Base-by-base conservation (phyloP, 805 yeast genomes). In the Metahyphopichia silvanorum region DNA sequence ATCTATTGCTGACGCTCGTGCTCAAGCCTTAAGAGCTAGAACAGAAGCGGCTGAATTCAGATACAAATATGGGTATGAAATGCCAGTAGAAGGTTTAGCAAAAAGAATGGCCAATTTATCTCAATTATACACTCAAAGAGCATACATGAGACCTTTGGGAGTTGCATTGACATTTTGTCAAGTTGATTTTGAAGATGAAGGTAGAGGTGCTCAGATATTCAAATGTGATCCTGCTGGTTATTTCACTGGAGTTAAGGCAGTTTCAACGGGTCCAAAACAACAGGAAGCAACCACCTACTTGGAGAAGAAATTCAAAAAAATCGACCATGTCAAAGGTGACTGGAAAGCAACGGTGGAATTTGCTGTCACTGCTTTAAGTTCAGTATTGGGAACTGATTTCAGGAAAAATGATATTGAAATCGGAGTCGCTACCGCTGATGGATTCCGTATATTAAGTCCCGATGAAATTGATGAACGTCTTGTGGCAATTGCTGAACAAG, bases 171-270 rank as follows among this genome's bases (percentile, higher is more conserved):
- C 96, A 16, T 82, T 91, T 51, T 74, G 88, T 37, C 78, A 94
- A 27, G 81, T 85, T 36, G 71, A 65, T 34, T 49, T 53, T 23
- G 71, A 65, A 37, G 97, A 88, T 59, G 96, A 87, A 53, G 94
- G 82, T 61, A 60, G 68, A 33, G 98, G 98, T 1, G 96, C 98
- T 17, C 78, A 80, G 49, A 72, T 93, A 39, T 88, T 76, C 69
- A 93, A 91, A 68, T 81, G 93, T 45, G 98, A 93, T 62, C 98
- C 98, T 12, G 98, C 98, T 3, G 98, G 98, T 6, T 91, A 91
- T 63, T 93, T 69, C 55, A 81, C 86, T 34, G 93, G 95, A 18
- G 86, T 85, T 43, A 83, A 83, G 63, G 98, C 98, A 2, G 82
- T 88, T 19, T 80, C 97, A 7, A 85, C 96, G 3, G 98, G 98